A percentile compares a stretch with the other conserved stretches of the same genome.
phyloP scores from a whole-genome alignment of 495 filamentous ascomycete genomes.

The Trichoderma gamsii region DNA sequence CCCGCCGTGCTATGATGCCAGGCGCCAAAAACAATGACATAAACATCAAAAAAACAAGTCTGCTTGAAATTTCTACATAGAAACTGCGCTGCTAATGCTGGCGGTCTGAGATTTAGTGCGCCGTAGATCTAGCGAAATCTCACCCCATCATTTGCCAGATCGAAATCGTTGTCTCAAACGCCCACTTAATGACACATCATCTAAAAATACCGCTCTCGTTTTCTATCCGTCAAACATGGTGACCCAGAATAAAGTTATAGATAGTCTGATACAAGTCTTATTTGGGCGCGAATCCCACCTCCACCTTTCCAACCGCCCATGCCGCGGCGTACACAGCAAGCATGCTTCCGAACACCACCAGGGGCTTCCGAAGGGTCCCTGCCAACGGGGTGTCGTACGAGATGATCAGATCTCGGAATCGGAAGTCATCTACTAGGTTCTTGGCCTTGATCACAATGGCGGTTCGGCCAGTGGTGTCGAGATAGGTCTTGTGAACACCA shows the following conservation, averaged over 20 bases:
- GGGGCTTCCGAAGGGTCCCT: constrained; percentile 77
- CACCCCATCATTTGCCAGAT: not conserved
- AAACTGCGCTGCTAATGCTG: not conserved
- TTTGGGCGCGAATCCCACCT: constrained; percentile 43
- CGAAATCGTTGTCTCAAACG: not conserved
- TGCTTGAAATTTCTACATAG: constrained; percentile 9
- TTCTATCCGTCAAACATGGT: constrained; percentile 16
- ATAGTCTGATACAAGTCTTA: not conserved
- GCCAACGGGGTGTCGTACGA: constrained; percentile 78
- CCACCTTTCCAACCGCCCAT: constrained; percentile 71
- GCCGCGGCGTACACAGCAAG: constrained; percentile 66
- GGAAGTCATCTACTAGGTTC: constrained; percentile 81
- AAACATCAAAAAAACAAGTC: not conserved
- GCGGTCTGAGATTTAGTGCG: not conserved
- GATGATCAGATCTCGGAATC: constrained; percentile 74
- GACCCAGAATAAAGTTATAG: not conserved
- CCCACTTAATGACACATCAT: constrained; percentile 8
- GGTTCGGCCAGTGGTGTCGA: constrained; percentile 89
- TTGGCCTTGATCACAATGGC: constrained; percentile 72
- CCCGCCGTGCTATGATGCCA: not conserved
- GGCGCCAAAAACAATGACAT: not conserved
- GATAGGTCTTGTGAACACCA: constrained; percentile 62
- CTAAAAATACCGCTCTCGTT: constrained; percentile 21
- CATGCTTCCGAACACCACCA: constrained; percentile 71
- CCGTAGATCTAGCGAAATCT: not conserved